Percentiles rank a stretch among this genome's conserved stretches.
phyloP scores from a whole-genome alignment of 441 rosid genomes.

The Populus hybrid region DNA sequence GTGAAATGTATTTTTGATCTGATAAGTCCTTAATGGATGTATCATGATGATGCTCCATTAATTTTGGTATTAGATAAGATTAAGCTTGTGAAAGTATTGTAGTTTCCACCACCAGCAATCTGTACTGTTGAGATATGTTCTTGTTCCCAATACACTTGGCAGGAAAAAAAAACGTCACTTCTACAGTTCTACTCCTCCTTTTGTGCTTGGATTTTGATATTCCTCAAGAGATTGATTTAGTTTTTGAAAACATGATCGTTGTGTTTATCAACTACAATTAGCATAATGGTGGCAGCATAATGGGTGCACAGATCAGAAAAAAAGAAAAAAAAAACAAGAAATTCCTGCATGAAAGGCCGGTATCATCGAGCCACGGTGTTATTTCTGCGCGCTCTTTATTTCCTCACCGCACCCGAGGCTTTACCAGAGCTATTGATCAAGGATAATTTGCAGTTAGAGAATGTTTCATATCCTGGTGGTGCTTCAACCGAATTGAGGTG shows the following conservation, averaged over 20 bases:
- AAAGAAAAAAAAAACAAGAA: no score
- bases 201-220: neutral
- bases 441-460: no score
- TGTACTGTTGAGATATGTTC: neutral
- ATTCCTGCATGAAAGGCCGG: no score
- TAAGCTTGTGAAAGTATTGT: neutral
- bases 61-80: slow-evolving; percentile 5
- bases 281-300: neutral
- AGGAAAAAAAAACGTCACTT: neutral
- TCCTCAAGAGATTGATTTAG: neutral
- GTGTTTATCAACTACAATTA: neutral
- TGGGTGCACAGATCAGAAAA: neutral
- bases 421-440: no score
- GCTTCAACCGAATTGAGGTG: no score
- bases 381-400: no score
- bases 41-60: neutral
- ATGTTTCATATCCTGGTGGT: no score
- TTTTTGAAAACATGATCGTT: neutral
- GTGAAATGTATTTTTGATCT: neutral
- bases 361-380: no score
- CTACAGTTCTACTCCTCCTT: neutral
- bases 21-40: neutral
- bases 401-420: no score
- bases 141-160: neutral
- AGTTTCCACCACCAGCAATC: neutral